Percentiles rank a stretch among this genome's conserved stretches.
Conservation (phyloP, 257 asterid genomes). For the Solanum corneliomulleri region DNA sequence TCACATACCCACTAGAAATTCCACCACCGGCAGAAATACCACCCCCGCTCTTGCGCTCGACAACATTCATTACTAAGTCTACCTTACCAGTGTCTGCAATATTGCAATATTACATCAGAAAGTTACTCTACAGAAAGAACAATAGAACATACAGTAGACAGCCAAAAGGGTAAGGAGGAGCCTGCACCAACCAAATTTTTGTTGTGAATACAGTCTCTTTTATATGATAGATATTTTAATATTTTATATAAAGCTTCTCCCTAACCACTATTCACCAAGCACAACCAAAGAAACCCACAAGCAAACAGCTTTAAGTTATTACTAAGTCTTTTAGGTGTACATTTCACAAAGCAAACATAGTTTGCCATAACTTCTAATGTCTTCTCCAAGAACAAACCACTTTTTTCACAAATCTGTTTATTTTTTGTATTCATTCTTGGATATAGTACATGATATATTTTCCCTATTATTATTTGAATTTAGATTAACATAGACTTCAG, state of each 20-base stretch:
- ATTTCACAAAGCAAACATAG: neutral
- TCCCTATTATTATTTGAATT: neutral
- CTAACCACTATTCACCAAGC: neutral
- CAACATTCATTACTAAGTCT: constrained; percentile 84
- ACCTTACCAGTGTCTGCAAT: constrained; percentile 71
- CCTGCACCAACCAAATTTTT: neutral
- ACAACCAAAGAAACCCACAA: neutral
- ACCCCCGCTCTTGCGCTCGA: constrained; percentile 85
- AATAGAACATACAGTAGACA: neutral
- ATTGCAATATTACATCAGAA: constrained; percentile 12
- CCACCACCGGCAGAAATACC: constrained; percentile 98
- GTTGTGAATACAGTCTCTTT: neutral
- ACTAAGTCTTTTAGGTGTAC: neutral
- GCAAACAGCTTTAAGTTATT: neutral
- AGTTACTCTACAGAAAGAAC: neutral
- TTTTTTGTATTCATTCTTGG: neutral
- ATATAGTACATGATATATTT: neutral
- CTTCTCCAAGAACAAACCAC: neutral
- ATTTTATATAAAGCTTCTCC: neutral
- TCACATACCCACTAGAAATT: constrained; percentile 92
- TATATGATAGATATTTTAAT: neutral
- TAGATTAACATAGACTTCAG: neutral
- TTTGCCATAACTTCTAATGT: neutral
- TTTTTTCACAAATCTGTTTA: neutral
- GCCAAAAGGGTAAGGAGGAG: neutral